phyloP scores from a whole-genome alignment of 495 filamentous ascomycete species.

The Xylaria cubensis region DNA sequence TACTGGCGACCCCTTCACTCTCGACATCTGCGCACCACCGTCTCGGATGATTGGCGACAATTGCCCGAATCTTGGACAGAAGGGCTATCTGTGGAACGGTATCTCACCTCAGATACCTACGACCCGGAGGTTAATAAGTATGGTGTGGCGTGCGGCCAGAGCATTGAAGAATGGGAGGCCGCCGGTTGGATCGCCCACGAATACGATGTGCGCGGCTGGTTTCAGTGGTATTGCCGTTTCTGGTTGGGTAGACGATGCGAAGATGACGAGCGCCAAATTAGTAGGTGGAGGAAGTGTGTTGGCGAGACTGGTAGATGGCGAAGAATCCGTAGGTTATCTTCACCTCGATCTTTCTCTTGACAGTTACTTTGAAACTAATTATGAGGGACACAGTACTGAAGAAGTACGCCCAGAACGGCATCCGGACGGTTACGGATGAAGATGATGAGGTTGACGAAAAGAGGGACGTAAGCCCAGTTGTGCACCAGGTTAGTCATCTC shows the following conservation, averaged over 20 bases:
- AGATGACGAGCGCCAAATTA: slow-evolving; percentile 57
- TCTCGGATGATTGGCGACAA: slow-evolving; percentile 51
- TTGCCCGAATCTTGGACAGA: slow-evolving; percentile 49
- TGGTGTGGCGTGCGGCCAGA: slow-evolving; percentile 55
- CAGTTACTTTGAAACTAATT: background rate
- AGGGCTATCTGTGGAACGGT: slow-evolving; percentile 44
- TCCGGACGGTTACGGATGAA: slow-evolving; percentile 54
- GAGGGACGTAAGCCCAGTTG: slow-evolving; percentile 56
- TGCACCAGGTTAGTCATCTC: slow-evolving; percentile 41
- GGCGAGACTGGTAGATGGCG: slow-evolving; percentile 56
- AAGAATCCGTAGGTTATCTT: slow-evolving; percentile 30
- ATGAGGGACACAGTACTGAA: slow-evolving; percentile 40
- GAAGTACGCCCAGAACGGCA: slow-evolving; percentile 50
- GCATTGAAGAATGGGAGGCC: slow-evolving; percentile 58
- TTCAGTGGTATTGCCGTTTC: slow-evolving; percentile 60
- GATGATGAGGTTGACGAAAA: slow-evolving; percentile 48
- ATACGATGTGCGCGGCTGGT: slow-evolving; percentile 57
- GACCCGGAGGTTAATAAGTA: slow-evolving; percentile 55
- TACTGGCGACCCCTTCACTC: slow-evolving; percentile 56
- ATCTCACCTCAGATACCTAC: slow-evolving; percentile 45
- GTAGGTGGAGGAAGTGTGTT: slow-evolving; percentile 55
- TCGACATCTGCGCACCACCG: slow-evolving; percentile 43
- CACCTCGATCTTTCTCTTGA: background rate
- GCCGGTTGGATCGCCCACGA: slow-evolving; percentile 56
- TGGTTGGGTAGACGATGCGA: slow-evolving; percentile 54